These are phyloP conservation scores for Xylariaceae sp. DNA, from an alignment of 2,329 filamentous ascomycete genomes.

Conservation along the genomic window DNA sequence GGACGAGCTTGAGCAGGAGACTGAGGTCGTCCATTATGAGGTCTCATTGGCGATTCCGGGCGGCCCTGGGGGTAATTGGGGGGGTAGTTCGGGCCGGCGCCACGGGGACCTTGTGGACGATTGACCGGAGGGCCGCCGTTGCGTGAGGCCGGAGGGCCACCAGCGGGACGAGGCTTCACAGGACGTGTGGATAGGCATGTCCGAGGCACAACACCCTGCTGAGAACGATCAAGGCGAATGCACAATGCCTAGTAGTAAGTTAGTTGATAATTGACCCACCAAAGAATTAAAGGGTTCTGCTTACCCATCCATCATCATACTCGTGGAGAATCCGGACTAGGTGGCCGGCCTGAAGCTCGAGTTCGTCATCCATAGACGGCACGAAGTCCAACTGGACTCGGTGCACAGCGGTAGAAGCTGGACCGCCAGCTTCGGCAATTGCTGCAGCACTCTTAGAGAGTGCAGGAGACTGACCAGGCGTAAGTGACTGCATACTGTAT, in stretches of 20 bases:
- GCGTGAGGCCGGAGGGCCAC: constrained; percentile 38
- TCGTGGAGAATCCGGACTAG: constrained; percentile 87
- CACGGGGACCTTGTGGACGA: constrained; percentile 26
- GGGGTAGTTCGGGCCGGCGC: constrained; percentile 32
- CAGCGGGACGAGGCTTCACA: constrained; percentile 71
- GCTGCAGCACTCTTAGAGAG: constrained; percentile 50
- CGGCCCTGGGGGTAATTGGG: constrained; percentile 33
- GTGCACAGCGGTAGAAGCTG: constrained; percentile 63
- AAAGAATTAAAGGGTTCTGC: constrained; percentile 31
- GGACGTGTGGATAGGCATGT: constrained; percentile 90
- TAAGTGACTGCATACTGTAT: constrained; percentile 52
- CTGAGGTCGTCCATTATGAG: constrained; percentile 25
- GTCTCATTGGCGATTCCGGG: constrained; percentile 34
- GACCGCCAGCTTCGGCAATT: constrained; percentile 58
- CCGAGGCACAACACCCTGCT: constrained; percentile 88
- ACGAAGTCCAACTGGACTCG: constrained; percentile 92
- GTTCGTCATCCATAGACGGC: constrained; percentile 86
- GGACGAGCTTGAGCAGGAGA: constrained; percentile 31
- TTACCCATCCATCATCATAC: constrained; percentile 97
- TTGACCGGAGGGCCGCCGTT: constrained; percentile 50
- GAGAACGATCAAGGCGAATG: constrained; percentile 79
- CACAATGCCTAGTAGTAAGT: constrained; percentile 66
- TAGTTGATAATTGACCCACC: not conserved
- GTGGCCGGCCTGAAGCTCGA: constrained; percentile 73
- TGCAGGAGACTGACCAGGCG: constrained; percentile 41